Base-by-base conservation (phyloP, 2,329 filamentous ascomycete genomes). In the Pseudogymnoascus destructans region DNA sequence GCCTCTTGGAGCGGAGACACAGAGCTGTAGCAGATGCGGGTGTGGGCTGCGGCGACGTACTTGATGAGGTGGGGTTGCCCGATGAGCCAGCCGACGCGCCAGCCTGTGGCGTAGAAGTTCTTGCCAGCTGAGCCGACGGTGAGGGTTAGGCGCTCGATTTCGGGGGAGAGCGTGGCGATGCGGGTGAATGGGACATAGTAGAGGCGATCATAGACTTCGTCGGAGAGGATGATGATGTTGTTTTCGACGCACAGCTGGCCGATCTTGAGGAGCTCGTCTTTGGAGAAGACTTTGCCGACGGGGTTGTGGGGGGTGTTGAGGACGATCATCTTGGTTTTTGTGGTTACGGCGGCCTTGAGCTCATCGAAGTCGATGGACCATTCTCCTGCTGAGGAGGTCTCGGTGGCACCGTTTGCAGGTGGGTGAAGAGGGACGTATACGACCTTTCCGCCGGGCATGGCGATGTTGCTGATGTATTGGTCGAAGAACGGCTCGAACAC, bases 401-500 rank as follows among this genome's bases (percentile, higher is more conserved):
- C 81, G 36, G 78, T 81, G 3, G 83, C 86, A 56, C 93, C 93
- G 49, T 89, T 84, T 63, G 80, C 78, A 8, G 93, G 93, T 25
- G 93, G 92, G 62, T 93, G 87, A 70, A 98, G 77, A n/a, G 93
- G 91, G 21, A 97, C 92, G 69, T 96, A 97, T 65, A 92, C 86
- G 63, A 97, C 89, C 70, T 86, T 95, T 64, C 93, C 93, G 57
- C 93, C 93, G 0, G 93, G 85, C 91, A 98, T 97, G 72, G 96
- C 88, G 63, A 98, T 97, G 73, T 98, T 98, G 76, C 86, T 90
- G 64, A 98, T 95, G 71, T 97, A 95, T 84, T 98, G 93, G 73
- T 98, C 93, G 70, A 97, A 98, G 74, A 96, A 98, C 9, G 93
- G 93, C 75, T 98, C 93, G 70, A 98, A 96, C 59, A 98, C 81